phyloP scores from a whole-genome alignment of 805 yeast genomes.

The Saturnispora halmiae region DNA sequence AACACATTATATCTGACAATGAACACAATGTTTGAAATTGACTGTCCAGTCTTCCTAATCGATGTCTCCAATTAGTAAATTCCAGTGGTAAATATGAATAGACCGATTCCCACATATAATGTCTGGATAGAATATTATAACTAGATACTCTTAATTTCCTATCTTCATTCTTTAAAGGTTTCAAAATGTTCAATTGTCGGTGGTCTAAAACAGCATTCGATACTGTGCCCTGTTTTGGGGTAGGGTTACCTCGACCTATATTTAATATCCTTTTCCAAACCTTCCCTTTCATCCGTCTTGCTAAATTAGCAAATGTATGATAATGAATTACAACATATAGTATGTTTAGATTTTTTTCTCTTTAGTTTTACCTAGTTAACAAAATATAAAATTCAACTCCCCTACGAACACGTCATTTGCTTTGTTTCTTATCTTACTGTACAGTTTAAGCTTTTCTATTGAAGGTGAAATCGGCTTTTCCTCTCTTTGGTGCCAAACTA shows the following conservation, averaged over 20 bases:
- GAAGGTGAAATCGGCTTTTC: slow-evolving; percentile 25
- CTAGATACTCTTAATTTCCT: slow-evolving; percentile 24
- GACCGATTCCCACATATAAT: slow-evolving; percentile 53
- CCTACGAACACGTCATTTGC: background rate
- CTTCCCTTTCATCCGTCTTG: background rate
- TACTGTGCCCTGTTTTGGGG: background rate
- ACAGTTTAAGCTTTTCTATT: slow-evolving; percentile 19
- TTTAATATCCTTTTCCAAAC: background rate
- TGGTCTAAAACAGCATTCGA: slow-evolving; percentile 16
- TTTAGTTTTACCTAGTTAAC: background rate
- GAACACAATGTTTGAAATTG: slow-evolving; percentile 29
- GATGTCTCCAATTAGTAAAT: slow-evolving; percentile 40
- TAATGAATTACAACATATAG: too few species aligned
- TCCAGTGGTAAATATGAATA: slow-evolving; percentile 41
- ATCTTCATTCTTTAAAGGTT: slow-evolving; percentile 8
- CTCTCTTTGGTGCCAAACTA: slow-evolving; percentile 16
- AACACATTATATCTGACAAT: slow-evolving; percentile 48
- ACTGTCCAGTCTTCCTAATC: slow-evolving; percentile 36
- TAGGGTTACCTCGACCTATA: background rate
- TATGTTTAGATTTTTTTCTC: too few species aligned
- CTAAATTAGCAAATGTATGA: too few species aligned
- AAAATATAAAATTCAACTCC: background rate
- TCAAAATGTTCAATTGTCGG: slow-evolving; percentile 11
- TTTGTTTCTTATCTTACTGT: background rate
- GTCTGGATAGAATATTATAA: slow-evolving; percentile 30